Base-by-base conservation (phyloP, 2,329 filamentous ascomycete genomes). In the Xylariaceae sp. region DNA sequence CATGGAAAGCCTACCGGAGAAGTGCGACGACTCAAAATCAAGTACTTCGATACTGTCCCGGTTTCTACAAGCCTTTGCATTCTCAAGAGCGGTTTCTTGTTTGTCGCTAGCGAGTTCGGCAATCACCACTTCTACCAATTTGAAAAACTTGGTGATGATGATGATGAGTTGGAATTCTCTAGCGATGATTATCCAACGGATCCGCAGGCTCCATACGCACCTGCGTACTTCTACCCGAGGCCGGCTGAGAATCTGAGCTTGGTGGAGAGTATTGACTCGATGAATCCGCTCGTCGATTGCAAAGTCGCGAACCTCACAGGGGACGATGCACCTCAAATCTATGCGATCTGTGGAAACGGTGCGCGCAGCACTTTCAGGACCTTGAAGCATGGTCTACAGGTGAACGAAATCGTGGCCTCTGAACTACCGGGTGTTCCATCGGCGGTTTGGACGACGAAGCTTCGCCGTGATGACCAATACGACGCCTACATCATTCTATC, bases 91-190 rank as follows among this genome's bases (percentile, higher is more conserved):
- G 95, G 94, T 34, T 99, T 96, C 71, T 82, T 99, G 9, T 99
- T 94, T 69, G 88, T 93, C 56, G 91, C 92, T 6, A 90, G 90
- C 69, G 93, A 99, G 74, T 92, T 89, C 64, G 94, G 95, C 35
- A 94, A 97, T 72, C 90, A 95, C 71, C 86, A 92, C 61, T 92
- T 99, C 67, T 99, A 97, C 74, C 93, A 97, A 72, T 96, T 99
- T 63, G 92, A 97, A 73, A 96, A 96, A 70, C 84, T 99, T 5
- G 95, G 93, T 48, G 94, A 99, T 63, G 93, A 97, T 68, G 92
- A 96, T 63, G 89, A 96, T 1, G 92, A 97, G 73, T 81, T 86
- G 0, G 89, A 96, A 70, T 97, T 92, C 69, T 82, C 80, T 30
- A 97, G 92, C 73, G 90, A 94, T 56, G 81, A 89, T 63, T 96